Base-by-base conservation (phyloP, 2,329 filamentous ascomycete genomes). In the Monosporascus sp. region DNA sequence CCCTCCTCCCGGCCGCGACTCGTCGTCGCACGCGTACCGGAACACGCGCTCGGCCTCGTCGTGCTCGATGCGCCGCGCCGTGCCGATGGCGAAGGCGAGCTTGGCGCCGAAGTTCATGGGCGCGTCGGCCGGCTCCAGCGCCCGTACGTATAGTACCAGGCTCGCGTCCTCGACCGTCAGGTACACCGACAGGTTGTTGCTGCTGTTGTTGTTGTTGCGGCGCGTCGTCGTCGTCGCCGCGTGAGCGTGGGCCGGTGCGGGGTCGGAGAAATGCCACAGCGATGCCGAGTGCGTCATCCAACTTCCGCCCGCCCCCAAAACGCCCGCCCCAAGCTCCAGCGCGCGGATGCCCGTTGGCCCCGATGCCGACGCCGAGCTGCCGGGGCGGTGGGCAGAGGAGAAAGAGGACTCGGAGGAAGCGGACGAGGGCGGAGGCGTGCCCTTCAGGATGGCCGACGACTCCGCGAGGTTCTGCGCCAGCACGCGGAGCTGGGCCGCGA, bases 11-110 rank as follows among this genome's bases (percentile, higher is more conserved):
- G 51, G 53, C 22, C 38, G 20, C 25, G 44, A 37, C 51, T 60
- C 60, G n/a, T 61, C 58, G 41, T 60, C 52, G 49, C 55, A 56
- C 52, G 64, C 62, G 61, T 79, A 97, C 4, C 74, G 76, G 68
- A 96, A 97, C 0, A 88, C 74, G 38, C 84, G 80, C 55, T 93
- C 88, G 58, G 86, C 84, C 70, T 97, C 93, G 69, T 92, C 88
- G 68, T 92, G 88, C 60, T 86, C 84, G 2, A 86, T 76, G 18
- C 84, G 76, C 9, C 83, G 74, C 14, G 82, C 69, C 0, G 82
- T 85, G 43, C 83, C 83, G 56, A 87, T 90, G 60, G 81, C 91
- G 57, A 80, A 81, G 55, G 82, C 89, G 65, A 84, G 87, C 67
- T 83, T 89, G 57, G 78, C 88, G 49, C 81, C 80, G 22, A 86